Base-by-base conservation (phyloP, 305 asterid species). In the Plantago coronopus region DNA sequence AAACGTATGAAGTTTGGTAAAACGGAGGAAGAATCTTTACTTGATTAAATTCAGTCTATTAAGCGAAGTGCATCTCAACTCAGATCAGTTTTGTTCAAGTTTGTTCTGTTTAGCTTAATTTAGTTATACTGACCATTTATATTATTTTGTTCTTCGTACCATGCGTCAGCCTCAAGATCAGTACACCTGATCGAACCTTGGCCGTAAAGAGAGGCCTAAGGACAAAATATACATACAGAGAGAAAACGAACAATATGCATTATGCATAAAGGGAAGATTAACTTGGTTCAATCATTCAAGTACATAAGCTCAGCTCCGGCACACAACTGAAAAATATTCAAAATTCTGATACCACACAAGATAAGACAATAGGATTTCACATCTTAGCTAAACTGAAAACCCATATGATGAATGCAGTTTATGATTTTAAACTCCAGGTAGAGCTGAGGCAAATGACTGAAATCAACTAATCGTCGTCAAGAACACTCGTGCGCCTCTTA, bases 401-500 rank as follows among this genome's bases (percentile, higher is more conserved):
- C 18, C n/a, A n/a, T n/a, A 21, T 5, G 22, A 21, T 25, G 34
- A 58, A 59, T 50, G 17, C 43, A 9, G 51, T 23, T 43, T 50
- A 44, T 8, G 23, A 62, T 44, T 48, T 38, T 58, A 23, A 47
- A 59, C 60, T 29, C 27, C 21, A 58, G 43, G 42, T 11, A 54
- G 47, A 53, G 50, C 40, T 44, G 31, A 17, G 55, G 70, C 19
- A 54, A 54, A 65, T 25, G 61, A 68, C 23, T 54, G 59, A 31
- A 38, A 37, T 58, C 66, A n/a, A 62, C 78, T 86, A 87, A 71
- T 88, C 96, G 20, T 87, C 96, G 8, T 88, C 96, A 56, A 88
- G 87, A 73, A 81, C 87, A 42, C 76, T 83, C 27, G 80, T 68
- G 51, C 96, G 96, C 81, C 96, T 81, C 68, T 76, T 85, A 69